phyloP scores from a whole-genome alignment of 805 yeast genomes.

The Yarrowia hollandica region DNA sequence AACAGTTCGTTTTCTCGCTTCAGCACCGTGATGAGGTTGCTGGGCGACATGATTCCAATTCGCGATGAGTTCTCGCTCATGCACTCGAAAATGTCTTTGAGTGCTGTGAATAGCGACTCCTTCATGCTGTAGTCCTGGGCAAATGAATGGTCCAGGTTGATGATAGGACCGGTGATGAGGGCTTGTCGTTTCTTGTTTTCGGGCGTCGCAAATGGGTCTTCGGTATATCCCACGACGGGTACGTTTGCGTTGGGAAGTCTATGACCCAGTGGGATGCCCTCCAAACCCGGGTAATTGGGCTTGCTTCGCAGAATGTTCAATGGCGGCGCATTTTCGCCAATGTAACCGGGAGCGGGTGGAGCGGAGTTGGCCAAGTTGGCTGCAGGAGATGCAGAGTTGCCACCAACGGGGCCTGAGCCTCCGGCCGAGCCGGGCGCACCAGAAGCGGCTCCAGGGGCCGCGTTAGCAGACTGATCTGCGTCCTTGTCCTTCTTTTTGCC shows the following conservation, averaged over 20 bases:
- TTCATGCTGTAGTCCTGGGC: conserved; percentile 52
- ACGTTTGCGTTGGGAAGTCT: conserved; percentile 47
- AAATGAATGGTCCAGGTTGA: conserved; percentile 73
- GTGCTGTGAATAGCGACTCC: conserved; percentile 58
- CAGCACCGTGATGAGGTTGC: conserved; percentile 66
- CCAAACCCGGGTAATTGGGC: conserved; percentile 36
- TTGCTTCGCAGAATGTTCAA: conserved; percentile 19
- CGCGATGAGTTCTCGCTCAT: conserved; percentile 69
- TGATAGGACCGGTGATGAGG: conserved; percentile 73
- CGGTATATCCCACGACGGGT: conserved; percentile 49
- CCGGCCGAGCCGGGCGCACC: conserved; percentile 1
- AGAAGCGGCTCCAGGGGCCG: neutral
- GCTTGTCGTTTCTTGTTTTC: conserved; percentile 82
- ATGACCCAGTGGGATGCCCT: conserved; percentile 43
- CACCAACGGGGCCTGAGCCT: neutral
- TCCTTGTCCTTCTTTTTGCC: conserved; percentile 34
- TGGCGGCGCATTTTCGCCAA: neutral
- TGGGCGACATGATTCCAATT: conserved; percentile 85
- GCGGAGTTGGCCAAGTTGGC: neutral
- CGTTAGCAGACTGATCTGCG: conserved; percentile 4
- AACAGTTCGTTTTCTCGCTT: conserved; percentile 83
- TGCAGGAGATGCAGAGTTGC: conserved; percentile 12
- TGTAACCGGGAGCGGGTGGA: conserved; percentile 15
- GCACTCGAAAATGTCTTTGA: conserved; percentile 83
- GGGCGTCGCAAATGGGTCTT: conserved; percentile 49